These are phyloP conservation scores for Chlorokybus atmophyticus DNA, from an alignment of 139 green algal genomes.

Conservation along the genomic window DNA sequence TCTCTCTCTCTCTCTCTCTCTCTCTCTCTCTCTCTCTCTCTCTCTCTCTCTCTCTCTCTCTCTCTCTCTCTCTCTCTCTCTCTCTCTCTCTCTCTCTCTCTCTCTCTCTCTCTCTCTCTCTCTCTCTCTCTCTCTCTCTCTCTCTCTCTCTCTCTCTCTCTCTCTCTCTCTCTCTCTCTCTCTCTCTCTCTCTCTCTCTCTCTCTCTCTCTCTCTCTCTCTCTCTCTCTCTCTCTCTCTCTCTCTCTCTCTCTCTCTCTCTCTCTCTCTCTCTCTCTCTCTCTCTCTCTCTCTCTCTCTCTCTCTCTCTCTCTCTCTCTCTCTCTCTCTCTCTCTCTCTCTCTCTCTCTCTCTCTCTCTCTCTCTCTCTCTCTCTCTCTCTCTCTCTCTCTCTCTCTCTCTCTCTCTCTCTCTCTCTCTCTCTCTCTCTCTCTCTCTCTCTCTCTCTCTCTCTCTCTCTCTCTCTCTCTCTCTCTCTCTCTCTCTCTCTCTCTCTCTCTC, in stretches of 20 bases:
- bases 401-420: not conserved
- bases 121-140: slow-evolving; percentile 3
- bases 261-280: not conserved
- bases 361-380: not conserved
- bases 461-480: not conserved
- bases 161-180: not conserved
- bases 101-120: slow-evolving; percentile 1
- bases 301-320: not conserved
- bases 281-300: not conserved
- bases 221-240: not conserved
- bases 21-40: not conserved
- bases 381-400: not conserved
- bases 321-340: not conserved
- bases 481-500: not conserved
- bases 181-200: not conserved
- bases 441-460: not conserved
- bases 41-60: slow-evolving; percentile 1
- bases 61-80: slow-evolving; percentile 3
- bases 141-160: slow-evolving; percentile 3
- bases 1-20: not conserved
- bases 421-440: not conserved
- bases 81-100: slow-evolving; percentile 1
- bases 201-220: not conserved
- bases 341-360: not conserved
- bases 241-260: not conserved